These are phyloP conservation scores for Onygenales sp. DNA, from an alignment of 2,329 filamentous ascomycete species.

Conservation along the genomic window DNA sequence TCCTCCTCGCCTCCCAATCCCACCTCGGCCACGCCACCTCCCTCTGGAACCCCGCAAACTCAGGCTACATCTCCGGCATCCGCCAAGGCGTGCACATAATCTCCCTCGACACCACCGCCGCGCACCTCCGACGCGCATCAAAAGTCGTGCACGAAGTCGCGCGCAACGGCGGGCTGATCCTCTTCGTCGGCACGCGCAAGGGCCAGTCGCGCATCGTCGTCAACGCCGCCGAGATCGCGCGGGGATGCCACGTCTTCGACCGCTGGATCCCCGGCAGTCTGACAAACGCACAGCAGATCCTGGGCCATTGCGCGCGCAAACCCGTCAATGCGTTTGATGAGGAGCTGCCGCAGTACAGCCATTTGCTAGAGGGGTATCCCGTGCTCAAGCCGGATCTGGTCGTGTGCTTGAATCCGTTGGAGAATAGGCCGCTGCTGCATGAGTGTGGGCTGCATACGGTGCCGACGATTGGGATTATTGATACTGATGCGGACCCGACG, in stretches of 20 bases:
- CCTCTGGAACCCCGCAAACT: constrained; percentile 90
- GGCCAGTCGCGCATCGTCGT: constrained; percentile 77
- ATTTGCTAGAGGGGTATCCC: constrained; percentile 52
- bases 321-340: constrained; percentile 70
- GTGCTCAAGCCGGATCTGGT: constrained; percentile 81
- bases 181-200: constrained; percentile 80
- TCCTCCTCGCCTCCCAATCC: constrained; percentile 76
- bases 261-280: constrained; percentile 88
- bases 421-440: constrained; percentile 83
- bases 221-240: constrained; percentile 65
- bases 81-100: constrained; percentile 88
- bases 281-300: constrained; percentile 85
- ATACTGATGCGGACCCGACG: constrained; percentile 84
- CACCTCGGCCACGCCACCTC: constrained; percentile 87
- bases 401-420: constrained; percentile 81
- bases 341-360: constrained; percentile 53
- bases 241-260: constrained; percentile 80
- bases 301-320: constrained; percentile 59
- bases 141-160: constrained; percentile 83
- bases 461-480: constrained; percentile 88
- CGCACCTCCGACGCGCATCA: constrained; percentile 85
- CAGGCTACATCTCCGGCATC: constrained; percentile 87
- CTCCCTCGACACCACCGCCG: constrained; percentile 76
- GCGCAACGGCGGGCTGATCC: constrained; percentile 69
- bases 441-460: constrained; percentile 84